A percentile compares a stretch with the other conserved stretches of the same genome.
phyloP scores from a whole-genome alignment of 208 protist species.

The Trypanosomatidae sp. region DNA sequence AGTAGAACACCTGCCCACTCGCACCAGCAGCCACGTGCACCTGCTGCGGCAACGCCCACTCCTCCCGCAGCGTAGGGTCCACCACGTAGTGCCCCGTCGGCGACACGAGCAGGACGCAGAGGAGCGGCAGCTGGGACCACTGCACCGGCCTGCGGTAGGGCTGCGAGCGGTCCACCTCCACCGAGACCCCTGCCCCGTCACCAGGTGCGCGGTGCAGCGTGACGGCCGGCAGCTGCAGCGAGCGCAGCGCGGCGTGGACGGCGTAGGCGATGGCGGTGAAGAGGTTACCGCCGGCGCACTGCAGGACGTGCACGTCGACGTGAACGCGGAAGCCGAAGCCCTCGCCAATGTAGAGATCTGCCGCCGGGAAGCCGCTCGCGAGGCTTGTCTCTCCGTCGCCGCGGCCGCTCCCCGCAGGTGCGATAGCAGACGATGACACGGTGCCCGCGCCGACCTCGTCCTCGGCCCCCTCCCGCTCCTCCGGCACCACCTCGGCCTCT shows the following conservation, averaged over 20 bases:
- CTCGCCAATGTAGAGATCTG: conserved; percentile 71
- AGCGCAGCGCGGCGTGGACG: conserved; percentile 65
- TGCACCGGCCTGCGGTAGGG: no score
- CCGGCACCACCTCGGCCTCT: conserved; percentile 48
- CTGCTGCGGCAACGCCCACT: conserved; percentile 80
- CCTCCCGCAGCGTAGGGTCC: conserved; percentile 71
- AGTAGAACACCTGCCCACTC: conserved; percentile 53
- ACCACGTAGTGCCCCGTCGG: conserved; percentile 82
- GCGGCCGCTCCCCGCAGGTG: neutral
- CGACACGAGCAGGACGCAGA: conserved; percentile 51
- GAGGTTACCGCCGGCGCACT: conserved; percentile 64
- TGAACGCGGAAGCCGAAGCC: conserved; percentile 78
- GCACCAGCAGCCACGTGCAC: conserved; percentile 60
- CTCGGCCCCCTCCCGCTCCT: conserved; percentile 17
- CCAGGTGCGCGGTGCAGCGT: conserved; percentile 52
- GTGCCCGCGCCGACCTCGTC: conserved; percentile 3
- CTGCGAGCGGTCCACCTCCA: conserved; percentile 72
- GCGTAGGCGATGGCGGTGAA: conserved; percentile 47
- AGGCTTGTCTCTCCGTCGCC: no score
- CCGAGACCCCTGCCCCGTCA: conserved; percentile 45
- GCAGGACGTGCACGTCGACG: conserved; percentile 81
- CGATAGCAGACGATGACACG: conserved; percentile 11
- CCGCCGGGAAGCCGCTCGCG: conserved; percentile 56
- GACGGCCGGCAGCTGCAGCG: conserved; percentile 56
- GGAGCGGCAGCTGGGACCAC: no score